A percentile compares a stretch with the other conserved stretches of the same genome.
phyloP scores from a whole-genome alignment of 495 filamentous ascomycete species.

The Trichoderma erinaceum region DNA sequence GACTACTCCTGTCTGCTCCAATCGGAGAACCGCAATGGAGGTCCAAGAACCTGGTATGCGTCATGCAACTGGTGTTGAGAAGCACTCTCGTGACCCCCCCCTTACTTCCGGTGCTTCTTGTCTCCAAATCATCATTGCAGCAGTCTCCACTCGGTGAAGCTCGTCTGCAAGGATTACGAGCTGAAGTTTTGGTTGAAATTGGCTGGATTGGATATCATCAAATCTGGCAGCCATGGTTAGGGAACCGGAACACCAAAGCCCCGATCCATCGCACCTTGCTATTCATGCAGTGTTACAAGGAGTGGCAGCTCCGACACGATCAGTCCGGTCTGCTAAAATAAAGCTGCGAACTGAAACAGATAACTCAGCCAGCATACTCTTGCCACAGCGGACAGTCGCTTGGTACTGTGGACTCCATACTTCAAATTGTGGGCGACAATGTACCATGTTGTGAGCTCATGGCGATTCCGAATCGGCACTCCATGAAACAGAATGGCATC shows the following conservation, averaged over 20 bases:
- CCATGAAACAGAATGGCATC: too few relatives aligned
- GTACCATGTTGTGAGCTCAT: too few relatives aligned
- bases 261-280: not conserved
- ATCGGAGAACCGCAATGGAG: not conserved
- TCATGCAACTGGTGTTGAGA: not conserved
- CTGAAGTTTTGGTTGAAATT: not conserved
- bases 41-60: not conserved
- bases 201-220: not conserved
- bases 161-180: not conserved
- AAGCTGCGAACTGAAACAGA: too few relatives aligned
- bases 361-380: too few relatives aligned
- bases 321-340: not conserved
- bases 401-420: too few relatives aligned
- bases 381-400: too few relatives aligned
- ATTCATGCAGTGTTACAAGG: not conserved
- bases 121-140: not conserved
- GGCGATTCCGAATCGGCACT: too few relatives aligned
- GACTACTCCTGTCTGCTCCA: not conserved
- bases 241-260: not conserved
- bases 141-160: constrained; percentile 6
- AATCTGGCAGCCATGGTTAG: not conserved
- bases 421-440: too few relatives aligned
- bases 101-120: not conserved
- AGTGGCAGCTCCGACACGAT: not conserved
- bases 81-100: not conserved